phyloP scores from a whole-genome alignment of 2,329 filamentous ascomycete species.

The Pseudopyrenochaeta lycopersici region DNA sequence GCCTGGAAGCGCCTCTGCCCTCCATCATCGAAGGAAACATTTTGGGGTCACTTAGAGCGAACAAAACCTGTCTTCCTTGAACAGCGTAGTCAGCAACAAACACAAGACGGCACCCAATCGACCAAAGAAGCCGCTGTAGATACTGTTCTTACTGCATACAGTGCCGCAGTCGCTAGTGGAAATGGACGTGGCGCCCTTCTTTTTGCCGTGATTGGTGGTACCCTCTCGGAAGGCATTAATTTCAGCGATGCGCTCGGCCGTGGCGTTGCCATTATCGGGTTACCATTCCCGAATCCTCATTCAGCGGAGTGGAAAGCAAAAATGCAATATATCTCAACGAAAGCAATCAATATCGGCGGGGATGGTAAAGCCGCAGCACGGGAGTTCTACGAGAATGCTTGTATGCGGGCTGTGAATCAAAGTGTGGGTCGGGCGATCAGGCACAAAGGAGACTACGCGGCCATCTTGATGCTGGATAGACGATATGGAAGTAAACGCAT shows the following conservation, averaged over 20 bases:
- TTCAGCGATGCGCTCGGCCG: slow-evolving; percentile 91
- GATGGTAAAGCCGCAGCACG: slow-evolving; percentile 63
- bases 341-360: slow-evolving; percentile 49
- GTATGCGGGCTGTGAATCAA: slow-evolving; percentile 97
- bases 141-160: slow-evolving; percentile 77
- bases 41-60: slow-evolving; percentile 65
- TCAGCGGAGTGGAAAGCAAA: slow-evolving; percentile 94
- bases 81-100: slow-evolving; percentile 38
- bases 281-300: slow-evolving; percentile 91
- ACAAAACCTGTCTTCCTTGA: slow-evolving; percentile 64
- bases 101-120: slow-evolving; percentile 66
- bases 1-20: slow-evolving; percentile 51
- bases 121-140: slow-evolving; percentile 66
- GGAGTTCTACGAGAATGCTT: slow-evolving; percentile 92
- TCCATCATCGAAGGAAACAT: slow-evolving; percentile 7
- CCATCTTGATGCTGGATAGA: slow-evolving; percentile 84
- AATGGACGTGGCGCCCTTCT: slow-evolving; percentile 75
- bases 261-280: slow-evolving; percentile 87
- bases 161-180: slow-evolving; percentile 65
- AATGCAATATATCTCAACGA: slow-evolving; percentile 82
- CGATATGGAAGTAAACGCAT: slow-evolving; percentile 81
- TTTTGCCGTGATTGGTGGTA: slow-evolving; percentile 90
- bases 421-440: slow-evolving; percentile 92
- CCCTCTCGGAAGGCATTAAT: slow-evolving; percentile 97
- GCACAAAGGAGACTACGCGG: slow-evolving; percentile 87